Evolutionary conservation across 73 alveolate species (phyloP).

Genomic region (Breviolum minutum): DNA sequence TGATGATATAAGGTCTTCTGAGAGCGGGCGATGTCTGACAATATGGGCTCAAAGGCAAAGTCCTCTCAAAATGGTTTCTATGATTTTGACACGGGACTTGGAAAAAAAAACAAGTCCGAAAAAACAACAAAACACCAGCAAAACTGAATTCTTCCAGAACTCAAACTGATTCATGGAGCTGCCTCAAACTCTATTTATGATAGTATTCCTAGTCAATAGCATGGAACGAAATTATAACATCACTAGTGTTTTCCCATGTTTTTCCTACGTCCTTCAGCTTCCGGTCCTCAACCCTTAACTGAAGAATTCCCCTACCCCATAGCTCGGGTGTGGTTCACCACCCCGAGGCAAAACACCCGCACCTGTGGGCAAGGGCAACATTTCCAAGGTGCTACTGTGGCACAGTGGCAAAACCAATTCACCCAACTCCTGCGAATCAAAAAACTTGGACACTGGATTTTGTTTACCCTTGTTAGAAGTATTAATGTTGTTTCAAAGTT

Average conservation of each 20-base stretch:
- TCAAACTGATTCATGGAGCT: too few relatives aligned
- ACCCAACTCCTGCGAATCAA: slow-evolving; percentile 9
- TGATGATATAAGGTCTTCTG: too few relatives aligned
- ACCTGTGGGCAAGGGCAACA: slow-evolving; percentile 27
- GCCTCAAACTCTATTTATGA: not conserved
- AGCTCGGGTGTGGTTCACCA: not conserved
- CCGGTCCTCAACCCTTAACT: not conserved
- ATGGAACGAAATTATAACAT: not conserved
- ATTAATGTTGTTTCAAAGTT: too few relatives aligned
- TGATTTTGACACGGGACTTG: too few relatives aligned
- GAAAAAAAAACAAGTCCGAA: too few relatives aligned
- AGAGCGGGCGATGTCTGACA: too few relatives aligned
- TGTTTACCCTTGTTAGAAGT: not conserved
- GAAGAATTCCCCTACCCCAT: not conserved
- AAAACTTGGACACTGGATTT: not conserved
- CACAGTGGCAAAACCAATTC: slow-evolving; percentile 15
- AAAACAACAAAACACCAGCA: too few relatives aligned
- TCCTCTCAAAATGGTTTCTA: too few relatives aligned
- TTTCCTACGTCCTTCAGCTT: not conserved
- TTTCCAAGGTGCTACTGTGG: not conserved
- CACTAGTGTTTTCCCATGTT: not conserved
- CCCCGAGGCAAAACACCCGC: too few relatives aligned
- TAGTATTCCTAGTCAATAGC: not conserved
- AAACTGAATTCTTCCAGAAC: too few relatives aligned
- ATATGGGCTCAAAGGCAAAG: too few relatives aligned